Conservation (phyloP, 1,284 basidiomycete genomes). For the Pseudozyma sp. region DNA sequence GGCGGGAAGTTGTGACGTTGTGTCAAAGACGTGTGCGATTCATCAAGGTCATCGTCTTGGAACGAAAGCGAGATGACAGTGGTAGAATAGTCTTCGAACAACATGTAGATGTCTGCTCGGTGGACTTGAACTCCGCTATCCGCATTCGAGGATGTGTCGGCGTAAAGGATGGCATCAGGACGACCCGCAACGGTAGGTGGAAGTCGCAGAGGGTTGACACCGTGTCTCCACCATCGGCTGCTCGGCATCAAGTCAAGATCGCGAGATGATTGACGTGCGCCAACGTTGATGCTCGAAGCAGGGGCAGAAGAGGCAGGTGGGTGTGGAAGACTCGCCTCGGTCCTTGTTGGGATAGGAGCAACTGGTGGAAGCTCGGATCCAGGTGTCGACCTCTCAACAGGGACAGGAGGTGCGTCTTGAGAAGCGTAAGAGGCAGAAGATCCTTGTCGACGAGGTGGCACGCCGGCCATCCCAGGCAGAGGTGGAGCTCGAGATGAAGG, state of each 20-base stretch:
- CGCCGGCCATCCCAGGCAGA: constrained; percentile 87
- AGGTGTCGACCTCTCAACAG: constrained; percentile 13
- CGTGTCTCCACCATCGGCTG: constrained; percentile 62
- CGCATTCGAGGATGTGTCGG: constrained; percentile 35
- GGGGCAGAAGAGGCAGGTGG: constrained; percentile 6
- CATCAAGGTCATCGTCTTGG: constrained; percentile 53
- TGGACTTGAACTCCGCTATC: constrained; percentile 28
- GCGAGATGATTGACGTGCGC: constrained; percentile 45
- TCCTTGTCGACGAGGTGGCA: constrained; percentile 70
- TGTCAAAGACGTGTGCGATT: constrained; percentile 40
- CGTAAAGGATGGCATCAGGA: constrained; percentile 54
- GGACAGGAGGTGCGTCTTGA: constrained; percentile 33
- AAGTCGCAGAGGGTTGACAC: constrained; percentile 47
- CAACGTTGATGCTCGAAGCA: constrained; percentile 14
- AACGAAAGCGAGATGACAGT: constrained; percentile 49
- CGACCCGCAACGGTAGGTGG: constrained; percentile 55
- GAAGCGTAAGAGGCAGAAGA: constrained; percentile 34
- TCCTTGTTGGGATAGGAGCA: constrained; percentile 3
- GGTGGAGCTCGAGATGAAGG: constrained; percentile 82
- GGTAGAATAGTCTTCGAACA: constrained; percentile 61
- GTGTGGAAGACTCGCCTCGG: constrained; percentile 20
- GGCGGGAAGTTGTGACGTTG: constrained; percentile 51
- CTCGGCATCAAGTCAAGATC: constrained; percentile 60
- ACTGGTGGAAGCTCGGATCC: constrained; percentile 15
- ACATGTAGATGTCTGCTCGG: constrained; percentile 44